Evolutionary conservation across 2,329 filamentous ascomycete genomes (phyloP), one percentile per base, ranked within the genome.

Genomic region (Aspergillus sp.): DNA sequence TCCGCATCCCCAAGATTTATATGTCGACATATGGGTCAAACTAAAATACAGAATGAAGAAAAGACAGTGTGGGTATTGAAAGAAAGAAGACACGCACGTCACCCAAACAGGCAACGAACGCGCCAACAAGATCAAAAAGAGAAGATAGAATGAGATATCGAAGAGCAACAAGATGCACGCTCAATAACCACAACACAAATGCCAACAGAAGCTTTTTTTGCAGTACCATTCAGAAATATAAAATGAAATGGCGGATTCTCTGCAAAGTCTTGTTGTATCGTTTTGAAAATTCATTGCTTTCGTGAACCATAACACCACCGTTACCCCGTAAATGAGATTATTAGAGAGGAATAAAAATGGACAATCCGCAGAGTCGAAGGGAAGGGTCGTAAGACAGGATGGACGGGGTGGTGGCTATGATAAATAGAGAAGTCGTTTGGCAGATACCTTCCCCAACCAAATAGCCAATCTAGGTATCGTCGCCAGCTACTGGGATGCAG

Each of bases 231-330:
- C 56, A 54, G 57, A 58, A 61, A 59, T 33, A 41, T 27, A 14
- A 54, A 47, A 33, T 47, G 41, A 33, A 39, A 56, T 56, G 56
- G 58, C 33, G 49, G 57, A 46, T 44, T 40, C 44, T 53, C 43
- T 53, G 55, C 39, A 55, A 58, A 56, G 53, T 50, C 52, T 59
- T 57, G 62, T 60, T 60, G 59, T 58, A 66, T 58, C 57, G 57
- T 66, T 62, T 61, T 54, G 62, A 54, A 60, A 55, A 70, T 68
- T 72, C 70, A 66, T 73, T 64, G 66, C 69, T 65, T 69, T 73
- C 70, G 67, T 74, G 62, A 70, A 70, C 70, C 68, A 68, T 73
- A 68, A 68, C 66, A 70, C 67, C 67, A 66, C 66, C 66, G 62
- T 62, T 58, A 66, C 53, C 63, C 60, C 27, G 63, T 63, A 55